Evolutionary conservation across 2,329 filamentous ascomycete genomes (phyloP).

Genomic region (Curvularia eragrostidis): DNA sequence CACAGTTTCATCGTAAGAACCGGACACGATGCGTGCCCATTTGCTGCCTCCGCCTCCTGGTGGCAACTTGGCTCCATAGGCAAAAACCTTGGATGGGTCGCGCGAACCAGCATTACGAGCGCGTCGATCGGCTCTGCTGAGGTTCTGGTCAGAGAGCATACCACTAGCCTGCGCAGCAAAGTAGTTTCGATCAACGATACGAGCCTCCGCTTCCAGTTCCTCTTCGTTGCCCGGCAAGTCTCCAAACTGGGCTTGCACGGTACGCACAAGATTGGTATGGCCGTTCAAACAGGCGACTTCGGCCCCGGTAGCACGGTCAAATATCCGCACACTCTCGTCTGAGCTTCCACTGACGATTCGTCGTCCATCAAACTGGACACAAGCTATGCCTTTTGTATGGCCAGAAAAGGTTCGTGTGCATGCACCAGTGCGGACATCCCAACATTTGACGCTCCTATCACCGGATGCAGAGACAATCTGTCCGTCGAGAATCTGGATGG

Average conservation of each 20-base stretch:
- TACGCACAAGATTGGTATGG: constrained; percentile 85
- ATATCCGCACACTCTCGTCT: constrained; percentile 94
- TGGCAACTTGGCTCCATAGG: constrained; percentile 84
- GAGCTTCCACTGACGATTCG: constrained; percentile 95
- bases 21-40: constrained; percentile 94
- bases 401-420: constrained; percentile 82
- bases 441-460: constrained; percentile 91
- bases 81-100: constrained; percentile 76
- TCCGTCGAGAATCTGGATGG: constrained; percentile 84
- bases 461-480: constrained; percentile 95
- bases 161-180: constrained; percentile 64
- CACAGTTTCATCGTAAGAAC: constrained; percentile 94
- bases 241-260: constrained; percentile 92
- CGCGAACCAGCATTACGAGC: constrained; percentile 73
- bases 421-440: constrained; percentile 82
- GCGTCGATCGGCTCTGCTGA: constrained; percentile 46
- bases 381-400: constrained; percentile 94
- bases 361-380: constrained; percentile 93
- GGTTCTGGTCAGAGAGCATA: constrained; percentile 40
- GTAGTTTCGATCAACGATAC: constrained; percentile 74
- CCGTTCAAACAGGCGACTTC: constrained; percentile 88
- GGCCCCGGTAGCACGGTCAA: constrained; percentile 82
- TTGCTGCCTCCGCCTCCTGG: constrained; percentile 88
- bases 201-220: constrained; percentile 76
- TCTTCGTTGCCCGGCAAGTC: constrained; percentile 81